phyloP scores from a whole-genome alignment of 805 yeast species.

The Metschnikowia gruessii region DNA sequence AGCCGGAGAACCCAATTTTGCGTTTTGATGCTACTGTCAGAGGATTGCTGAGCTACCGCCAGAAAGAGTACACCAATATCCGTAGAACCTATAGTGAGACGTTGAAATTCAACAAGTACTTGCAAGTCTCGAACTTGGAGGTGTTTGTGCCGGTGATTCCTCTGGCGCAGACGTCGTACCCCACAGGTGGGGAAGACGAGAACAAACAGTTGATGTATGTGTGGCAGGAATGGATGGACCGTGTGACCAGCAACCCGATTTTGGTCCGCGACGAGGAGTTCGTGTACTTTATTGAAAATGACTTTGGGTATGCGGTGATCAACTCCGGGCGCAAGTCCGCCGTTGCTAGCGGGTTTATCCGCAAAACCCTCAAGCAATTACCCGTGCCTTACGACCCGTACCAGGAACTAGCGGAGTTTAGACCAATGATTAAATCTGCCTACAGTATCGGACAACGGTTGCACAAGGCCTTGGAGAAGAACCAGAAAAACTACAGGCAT shows the following conservation, averaged over 20 bases:
- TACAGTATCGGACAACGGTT: slow-evolving; percentile 60
- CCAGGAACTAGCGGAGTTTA: slow-evolving; percentile 72
- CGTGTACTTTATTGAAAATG: slow-evolving; percentile 77
- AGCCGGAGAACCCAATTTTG: slow-evolving; percentile 75
- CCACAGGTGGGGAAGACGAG: slow-evolving; percentile 83
- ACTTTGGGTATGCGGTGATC: slow-evolving; percentile 61
- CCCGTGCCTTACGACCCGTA: slow-evolving; percentile 90
- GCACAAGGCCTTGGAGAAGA: slow-evolving; percentile 48
- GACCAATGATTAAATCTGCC: slow-evolving; percentile 81
- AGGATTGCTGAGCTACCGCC: slow-evolving; percentile 75
- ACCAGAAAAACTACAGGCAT: slow-evolving; percentile 57
- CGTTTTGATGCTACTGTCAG: slow-evolving; percentile 53
- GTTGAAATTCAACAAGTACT: slow-evolving; percentile 68
- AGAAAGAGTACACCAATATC: slow-evolving; percentile 62
- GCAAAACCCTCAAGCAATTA: slow-evolving; percentile 88
- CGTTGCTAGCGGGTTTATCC: slow-evolving; percentile 78
- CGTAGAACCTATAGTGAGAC: slow-evolving; percentile 81
- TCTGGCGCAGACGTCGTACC: slow-evolving; percentile 67
- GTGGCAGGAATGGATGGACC: slow-evolving; percentile 84
- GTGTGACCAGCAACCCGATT: slow-evolving; percentile 73
- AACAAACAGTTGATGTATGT: slow-evolving; percentile 49
- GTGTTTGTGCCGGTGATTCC: slow-evolving; percentile 93
- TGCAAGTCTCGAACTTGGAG: slow-evolving; percentile 81
- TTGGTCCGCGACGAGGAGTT: slow-evolving; percentile 84
- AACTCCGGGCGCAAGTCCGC: slow-evolving; percentile 54